These are phyloP conservation scores for Rosa rugosa DNA, from an alignment of 306 rosid species.

Conservation along the genomic window DNA sequence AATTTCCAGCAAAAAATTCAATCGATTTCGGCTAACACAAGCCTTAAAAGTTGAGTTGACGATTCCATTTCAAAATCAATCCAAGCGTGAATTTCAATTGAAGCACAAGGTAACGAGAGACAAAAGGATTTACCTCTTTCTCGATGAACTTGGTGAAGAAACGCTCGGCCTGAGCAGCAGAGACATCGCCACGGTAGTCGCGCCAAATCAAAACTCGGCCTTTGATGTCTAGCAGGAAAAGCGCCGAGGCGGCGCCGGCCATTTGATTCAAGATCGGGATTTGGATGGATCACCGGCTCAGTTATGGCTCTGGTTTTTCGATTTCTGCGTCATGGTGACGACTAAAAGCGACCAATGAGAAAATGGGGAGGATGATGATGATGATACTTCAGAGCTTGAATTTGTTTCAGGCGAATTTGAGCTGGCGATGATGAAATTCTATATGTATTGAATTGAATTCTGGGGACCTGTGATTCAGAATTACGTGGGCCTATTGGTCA, in stretches of 20 bases:
- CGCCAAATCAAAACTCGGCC: slow-evolving; percentile 90
- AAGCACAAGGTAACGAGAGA: not conserved
- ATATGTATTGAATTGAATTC: not conserved
- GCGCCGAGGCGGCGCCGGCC: slow-evolving; percentile 91
- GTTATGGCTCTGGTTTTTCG: not conserved
- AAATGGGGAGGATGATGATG: not conserved
- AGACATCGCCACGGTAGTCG: slow-evolving; percentile 85
- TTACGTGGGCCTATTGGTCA: not conserved
- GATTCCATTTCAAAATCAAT: not conserved
- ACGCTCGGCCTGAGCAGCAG: slow-evolving; percentile 78
- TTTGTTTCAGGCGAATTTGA: not conserved
- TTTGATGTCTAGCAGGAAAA: slow-evolving; percentile 78
- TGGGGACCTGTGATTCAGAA: not conserved
- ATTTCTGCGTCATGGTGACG: not conserved
- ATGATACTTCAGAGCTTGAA: not conserved
- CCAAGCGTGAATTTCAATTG: not conserved
- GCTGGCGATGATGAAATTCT: not conserved
- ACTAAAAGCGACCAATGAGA: not conserved
- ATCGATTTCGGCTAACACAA: not conserved
- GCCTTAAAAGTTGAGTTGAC: not conserved
- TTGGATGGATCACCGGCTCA: slow-evolving; percentile 6
- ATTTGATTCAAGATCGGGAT: slow-evolving; percentile 28
- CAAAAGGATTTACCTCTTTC: slow-evolving; percentile 48
- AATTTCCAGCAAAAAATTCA: slow-evolving; percentile 8
- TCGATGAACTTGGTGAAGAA: slow-evolving; percentile 90